These are phyloP conservation scores for Monascus ruber DNA, from an alignment of 2,329 filamentous ascomycete genomes.

Conservation along the genomic window DNA sequence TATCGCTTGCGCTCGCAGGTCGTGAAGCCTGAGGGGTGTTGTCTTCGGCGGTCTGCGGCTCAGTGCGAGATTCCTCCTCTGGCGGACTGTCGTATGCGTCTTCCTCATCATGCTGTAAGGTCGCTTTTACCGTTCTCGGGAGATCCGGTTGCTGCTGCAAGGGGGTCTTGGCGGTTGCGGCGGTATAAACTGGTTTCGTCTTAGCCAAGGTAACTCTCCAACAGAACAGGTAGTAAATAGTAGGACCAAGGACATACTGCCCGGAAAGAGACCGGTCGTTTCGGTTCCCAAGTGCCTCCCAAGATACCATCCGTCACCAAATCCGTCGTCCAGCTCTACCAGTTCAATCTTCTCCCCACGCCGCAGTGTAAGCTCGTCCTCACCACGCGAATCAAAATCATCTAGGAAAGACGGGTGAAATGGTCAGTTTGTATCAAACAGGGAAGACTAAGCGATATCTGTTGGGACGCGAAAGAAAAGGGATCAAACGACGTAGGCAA, in stretches of 20 bases:
- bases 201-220: neutral
- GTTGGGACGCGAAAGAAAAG: constrained; percentile 8
- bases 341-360: constrained; percentile 60
- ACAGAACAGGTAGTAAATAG: too few species aligned
- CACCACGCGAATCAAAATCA: constrained; percentile 82
- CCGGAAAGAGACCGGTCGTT: constrained; percentile 37
- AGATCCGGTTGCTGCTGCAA: constrained; percentile 9
- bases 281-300: constrained; percentile 36
- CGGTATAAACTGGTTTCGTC: constrained; percentile 14
- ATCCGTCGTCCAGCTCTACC: constrained; percentile 55
- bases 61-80: constrained; percentile 11
- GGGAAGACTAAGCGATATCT: constrained; percentile 3
- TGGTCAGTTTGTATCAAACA: too few species aligned
- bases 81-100: constrained; percentile 5
- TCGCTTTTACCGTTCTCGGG: constrained; percentile 6
- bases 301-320: constrained; percentile 56
- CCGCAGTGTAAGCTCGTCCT: constrained; percentile 78
- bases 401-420: constrained; percentile 43
- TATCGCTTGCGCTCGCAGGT: constrained; percentile 23
- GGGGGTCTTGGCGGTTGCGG: constrained; percentile 13
- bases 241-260: constrained; percentile 23
- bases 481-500: constrained; percentile 7
- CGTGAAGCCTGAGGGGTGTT: constrained; percentile 31
- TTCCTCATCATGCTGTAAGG: constrained; percentile 6
- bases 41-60: constrained; percentile 21